phyloP scores from a whole-genome alignment of 306 rosid genomes.

The Mimosa pudica region DNA sequence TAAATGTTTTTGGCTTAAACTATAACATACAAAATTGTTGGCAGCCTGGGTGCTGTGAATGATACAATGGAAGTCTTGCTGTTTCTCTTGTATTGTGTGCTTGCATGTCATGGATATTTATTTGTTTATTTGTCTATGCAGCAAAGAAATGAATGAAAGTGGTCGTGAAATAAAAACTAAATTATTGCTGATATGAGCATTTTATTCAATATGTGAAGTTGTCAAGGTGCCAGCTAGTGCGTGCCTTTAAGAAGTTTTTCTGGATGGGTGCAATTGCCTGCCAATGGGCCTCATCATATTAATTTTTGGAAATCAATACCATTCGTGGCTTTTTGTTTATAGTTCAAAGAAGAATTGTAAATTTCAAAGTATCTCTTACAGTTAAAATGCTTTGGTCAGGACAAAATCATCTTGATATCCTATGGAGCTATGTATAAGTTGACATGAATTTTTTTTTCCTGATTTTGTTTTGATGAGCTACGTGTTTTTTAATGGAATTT shows the following conservation, averaged over 20 bases:
- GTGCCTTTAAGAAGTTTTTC: conserved; percentile 3
- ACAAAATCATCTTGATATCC: conserved; percentile 18
- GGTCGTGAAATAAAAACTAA: too few relatives aligned
- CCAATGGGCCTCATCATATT: not conserved
- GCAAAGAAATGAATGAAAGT: too few relatives aligned
- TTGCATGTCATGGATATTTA: too few relatives aligned
- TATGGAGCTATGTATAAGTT: conserved; percentile 13
- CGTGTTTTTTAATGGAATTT: conserved; percentile 19
- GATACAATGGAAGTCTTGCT: too few relatives aligned
- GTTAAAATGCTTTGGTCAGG: conserved; percentile 23
- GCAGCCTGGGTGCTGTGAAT: not conserved
- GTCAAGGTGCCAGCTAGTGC: not conserved
- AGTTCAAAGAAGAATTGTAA: not conserved
- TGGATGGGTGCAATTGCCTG: conserved; percentile 6
- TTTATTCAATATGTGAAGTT: not conserved
- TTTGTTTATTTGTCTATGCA: too few relatives aligned
- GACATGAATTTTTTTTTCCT: not conserved
- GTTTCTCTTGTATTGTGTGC: too few relatives aligned
- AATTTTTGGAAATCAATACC: conserved; percentile 7
- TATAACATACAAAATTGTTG: conserved; percentile 10
- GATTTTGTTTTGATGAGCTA: not conserved
- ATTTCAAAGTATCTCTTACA: not conserved
- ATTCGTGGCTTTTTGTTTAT: not conserved
- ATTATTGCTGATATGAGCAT: too few relatives aligned
- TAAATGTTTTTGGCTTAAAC: conserved; percentile 26